phyloP scores from a whole-genome alignment of 2,329 filamentous ascomycete species.

The Teratosphaeria epicoccoides region DNA sequence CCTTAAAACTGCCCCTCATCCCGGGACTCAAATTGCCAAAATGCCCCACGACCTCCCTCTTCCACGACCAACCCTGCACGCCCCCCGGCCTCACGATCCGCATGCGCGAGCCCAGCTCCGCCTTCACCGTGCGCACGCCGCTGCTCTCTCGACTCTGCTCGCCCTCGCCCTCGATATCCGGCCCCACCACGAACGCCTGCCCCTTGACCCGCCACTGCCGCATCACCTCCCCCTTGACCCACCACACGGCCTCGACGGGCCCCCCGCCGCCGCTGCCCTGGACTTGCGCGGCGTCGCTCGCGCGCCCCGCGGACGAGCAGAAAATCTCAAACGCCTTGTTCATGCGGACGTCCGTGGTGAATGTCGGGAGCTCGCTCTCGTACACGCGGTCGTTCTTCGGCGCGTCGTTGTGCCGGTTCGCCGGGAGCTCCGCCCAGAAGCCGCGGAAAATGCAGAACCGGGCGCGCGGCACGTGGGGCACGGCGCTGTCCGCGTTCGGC shows the following conservation, averaged over 20 bases:
- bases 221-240: conserved; percentile 52
- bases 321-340: conserved; percentile 67
- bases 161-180: conserved; percentile 49
- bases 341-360: conserved; percentile 86
- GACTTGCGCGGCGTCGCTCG: conserved; percentile 32
- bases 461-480: conserved; percentile 44
- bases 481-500: conserved; percentile 29
- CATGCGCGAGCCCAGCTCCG: conserved; percentile 54
- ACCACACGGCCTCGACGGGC: conserved; percentile 73
- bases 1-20: conserved; percentile 65
- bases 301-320: conserved; percentile 37
- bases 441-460: conserved; percentile 79
- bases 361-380: conserved; percentile 66
- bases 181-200: conserved; percentile 61
- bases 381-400: conserved; percentile 59
- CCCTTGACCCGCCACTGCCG: conserved; percentile 83
- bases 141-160: conserved; percentile 41
- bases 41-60: conserved; percentile 67
- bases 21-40: conserved; percentile 80
- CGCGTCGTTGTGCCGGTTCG: conserved; percentile 62
- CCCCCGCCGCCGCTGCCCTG: conserved; percentile 53
- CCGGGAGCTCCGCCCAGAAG: conserved; percentile 64
- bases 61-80: conserved; percentile 60
- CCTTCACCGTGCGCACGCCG: conserved; percentile 49
- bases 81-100: conserved; percentile 38